These are phyloP conservation scores for Trichoderma simmonsii DNA, from an alignment of 2,329 filamentous ascomycete species.

Conservation along the genomic window DNA sequence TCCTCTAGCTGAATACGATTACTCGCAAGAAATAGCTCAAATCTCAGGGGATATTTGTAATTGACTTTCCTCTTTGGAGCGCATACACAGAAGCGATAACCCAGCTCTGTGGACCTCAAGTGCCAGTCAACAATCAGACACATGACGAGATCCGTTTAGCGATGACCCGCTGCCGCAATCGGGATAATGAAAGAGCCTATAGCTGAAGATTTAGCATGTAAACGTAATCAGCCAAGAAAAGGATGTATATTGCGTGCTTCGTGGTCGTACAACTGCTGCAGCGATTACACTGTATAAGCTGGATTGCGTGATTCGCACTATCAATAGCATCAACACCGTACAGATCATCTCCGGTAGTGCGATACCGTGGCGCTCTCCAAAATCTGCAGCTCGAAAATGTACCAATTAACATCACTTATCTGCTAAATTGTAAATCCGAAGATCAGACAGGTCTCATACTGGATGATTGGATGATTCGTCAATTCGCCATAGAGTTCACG, in stretches of 20 bases:
- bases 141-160: conserved; percentile 17
- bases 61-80: background rate
- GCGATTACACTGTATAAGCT: background rate
- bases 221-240: conserved; percentile 4
- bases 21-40: background rate
- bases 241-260: conserved; percentile 7
- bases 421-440: background rate
- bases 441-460: background rate
- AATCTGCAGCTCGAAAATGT: background rate
- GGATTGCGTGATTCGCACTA: conserved; percentile 21
- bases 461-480: conserved; percentile 12
- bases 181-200: background rate
- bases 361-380: background rate
- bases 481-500: conserved; percentile 18
- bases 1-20: background rate
- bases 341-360: conserved; percentile 1
- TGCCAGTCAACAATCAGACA: background rate
- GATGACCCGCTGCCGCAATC: conserved; percentile 9
- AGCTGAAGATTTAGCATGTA: background rate
- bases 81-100: background rate
- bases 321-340: conserved; percentile 19
- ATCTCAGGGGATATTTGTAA: background rate
- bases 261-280: conserved; percentile 3
- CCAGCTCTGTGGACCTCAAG: background rate
- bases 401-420: background rate